Percentiles rank a stretch among this genome's conserved stretches.
Conservation (phyloP, 331 rosid genomes). For the Acacia concinna region DNA sequence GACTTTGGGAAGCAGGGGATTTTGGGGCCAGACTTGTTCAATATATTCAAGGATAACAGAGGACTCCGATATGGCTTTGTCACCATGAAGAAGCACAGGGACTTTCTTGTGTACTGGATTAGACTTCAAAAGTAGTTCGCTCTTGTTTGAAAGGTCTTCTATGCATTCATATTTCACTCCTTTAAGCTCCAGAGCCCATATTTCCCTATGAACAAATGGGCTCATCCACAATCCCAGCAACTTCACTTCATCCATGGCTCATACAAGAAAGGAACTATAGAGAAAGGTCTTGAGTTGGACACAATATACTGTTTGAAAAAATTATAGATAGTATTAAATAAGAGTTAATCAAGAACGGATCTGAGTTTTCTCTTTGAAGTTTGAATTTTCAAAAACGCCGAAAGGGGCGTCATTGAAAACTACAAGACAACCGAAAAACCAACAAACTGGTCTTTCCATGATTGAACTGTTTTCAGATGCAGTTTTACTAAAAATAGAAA, state of each 20-base stretch:
- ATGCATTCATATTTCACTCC: conserved; percentile 38
- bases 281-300: not conserved
- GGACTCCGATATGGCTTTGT: conserved; percentile 38
- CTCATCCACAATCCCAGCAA: conserved; percentile 46
- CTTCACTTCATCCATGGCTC: conserved; percentile 39
- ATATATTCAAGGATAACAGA: conserved; percentile 41
- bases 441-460: not conserved
- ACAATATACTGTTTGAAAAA: no score
- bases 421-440: not conserved
- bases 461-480: not conserved
- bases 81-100: conserved; percentile 39
- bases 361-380: not conserved
- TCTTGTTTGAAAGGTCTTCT: conserved; percentile 36
- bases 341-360: not conserved
- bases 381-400: not conserved
- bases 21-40: conserved; percentile 39
- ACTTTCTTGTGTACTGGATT: conserved; percentile 45
- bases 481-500: not conserved
- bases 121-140: conserved; percentile 29
- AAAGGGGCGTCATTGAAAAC: not conserved
- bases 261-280: no score
- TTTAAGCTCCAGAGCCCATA: conserved; percentile 45
- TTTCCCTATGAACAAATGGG: conserved; percentile 41
- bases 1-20: conserved; percentile 35
- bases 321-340: no score